Percentiles rank a stretch among this genome's conserved stretches.
Conservation (phyloP, 2,329 filamentous ascomycete genomes). For the Colletotrichum sp. region DNA sequence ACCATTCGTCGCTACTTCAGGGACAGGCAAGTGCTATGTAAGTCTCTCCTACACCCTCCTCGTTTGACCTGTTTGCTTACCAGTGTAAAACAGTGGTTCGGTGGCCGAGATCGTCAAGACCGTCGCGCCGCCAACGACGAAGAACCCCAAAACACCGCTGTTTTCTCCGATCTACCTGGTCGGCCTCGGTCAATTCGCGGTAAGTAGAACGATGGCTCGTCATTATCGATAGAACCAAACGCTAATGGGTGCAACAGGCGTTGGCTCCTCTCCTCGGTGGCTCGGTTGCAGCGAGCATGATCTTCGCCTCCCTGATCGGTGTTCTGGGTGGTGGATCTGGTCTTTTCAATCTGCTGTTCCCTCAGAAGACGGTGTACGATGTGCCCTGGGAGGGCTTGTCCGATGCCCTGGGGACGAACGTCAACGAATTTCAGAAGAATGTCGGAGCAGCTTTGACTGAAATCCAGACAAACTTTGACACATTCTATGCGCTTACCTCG, state of each 20-base stretch:
- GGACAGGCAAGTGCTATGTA: background rate
- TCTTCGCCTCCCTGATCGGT: background rate
- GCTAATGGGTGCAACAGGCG: background rate
- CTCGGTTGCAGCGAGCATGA: fast-evolving
- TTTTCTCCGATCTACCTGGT: background rate
- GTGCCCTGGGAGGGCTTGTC: conserved; percentile 2
- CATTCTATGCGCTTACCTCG: background rate
- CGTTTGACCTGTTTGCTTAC: background rate
- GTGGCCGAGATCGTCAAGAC: conserved; percentile 1
- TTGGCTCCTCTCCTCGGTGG: background rate
- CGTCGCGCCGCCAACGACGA: background rate
- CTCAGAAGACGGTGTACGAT: background rate
- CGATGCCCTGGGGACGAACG: background rate
- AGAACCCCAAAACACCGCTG: background rate
- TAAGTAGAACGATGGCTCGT: background rate
- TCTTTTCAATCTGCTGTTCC: background rate
- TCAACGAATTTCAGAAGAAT: conserved; percentile 1
- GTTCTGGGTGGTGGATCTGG: background rate
- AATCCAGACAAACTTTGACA: background rate
- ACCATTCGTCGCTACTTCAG: background rate
- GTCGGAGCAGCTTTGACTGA: background rate
- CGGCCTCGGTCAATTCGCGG: background rate
- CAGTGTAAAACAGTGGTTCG: background rate
- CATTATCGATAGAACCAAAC: fast-evolving
- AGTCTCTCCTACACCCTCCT: fast-evolving